These are phyloP conservation scores for Ophiosphaerella herpotricha DNA, from an alignment of 2,329 filamentous ascomycete genomes.

Conservation along the genomic window DNA sequence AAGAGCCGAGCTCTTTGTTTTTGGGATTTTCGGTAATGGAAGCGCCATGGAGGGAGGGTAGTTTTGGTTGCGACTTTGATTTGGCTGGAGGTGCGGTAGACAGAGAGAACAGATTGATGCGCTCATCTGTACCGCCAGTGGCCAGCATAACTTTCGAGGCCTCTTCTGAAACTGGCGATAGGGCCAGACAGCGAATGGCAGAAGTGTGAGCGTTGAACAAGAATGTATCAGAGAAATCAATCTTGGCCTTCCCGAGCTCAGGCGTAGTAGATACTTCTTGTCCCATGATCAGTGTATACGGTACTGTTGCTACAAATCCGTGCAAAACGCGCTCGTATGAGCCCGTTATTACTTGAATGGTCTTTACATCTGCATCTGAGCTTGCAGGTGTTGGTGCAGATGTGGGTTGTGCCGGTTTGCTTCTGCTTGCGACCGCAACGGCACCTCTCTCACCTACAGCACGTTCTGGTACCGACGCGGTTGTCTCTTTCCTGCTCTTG, in stretches of 20 bases:
- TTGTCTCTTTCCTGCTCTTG: conserved; percentile 35
- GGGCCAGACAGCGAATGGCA: conserved; percentile 83
- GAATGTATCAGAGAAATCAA: conserved; percentile 87
- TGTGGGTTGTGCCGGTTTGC: conserved; percentile 12
- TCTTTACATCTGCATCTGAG: conserved; percentile 17
- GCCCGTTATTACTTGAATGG: conserved; percentile 88
- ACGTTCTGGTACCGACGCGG: conserved; percentile 22
- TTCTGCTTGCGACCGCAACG: conserved; percentile 21
- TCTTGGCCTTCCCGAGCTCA: conserved; percentile 36
- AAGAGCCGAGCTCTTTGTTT: conserved; percentile 84
- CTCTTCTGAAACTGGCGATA: conserved; percentile 72
- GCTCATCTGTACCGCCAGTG: conserved; percentile 89
- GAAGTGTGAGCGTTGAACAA: conserved; percentile 93
- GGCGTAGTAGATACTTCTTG: conserved; percentile 18
- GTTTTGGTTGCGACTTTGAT: conserved; percentile 60
- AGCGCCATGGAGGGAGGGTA: conserved; percentile 71
- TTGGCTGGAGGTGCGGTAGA: conserved; percentile 62
- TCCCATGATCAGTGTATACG: conserved; percentile 41
- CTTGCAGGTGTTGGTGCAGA: conserved; percentile 10
- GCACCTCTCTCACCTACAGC: conserved; percentile 22
- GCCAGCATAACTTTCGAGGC: conserved; percentile 86
- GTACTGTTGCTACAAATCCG: conserved; percentile 79
- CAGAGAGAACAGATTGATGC: conserved; percentile 91
- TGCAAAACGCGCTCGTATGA: conserved; percentile 95
- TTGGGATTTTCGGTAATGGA: conserved; percentile 81